Percentiles rank a stretch among this genome's conserved stretches.
Conservation (phyloP, 768 basidiomycete species). For the Paxillus rubicundulus region DNA sequence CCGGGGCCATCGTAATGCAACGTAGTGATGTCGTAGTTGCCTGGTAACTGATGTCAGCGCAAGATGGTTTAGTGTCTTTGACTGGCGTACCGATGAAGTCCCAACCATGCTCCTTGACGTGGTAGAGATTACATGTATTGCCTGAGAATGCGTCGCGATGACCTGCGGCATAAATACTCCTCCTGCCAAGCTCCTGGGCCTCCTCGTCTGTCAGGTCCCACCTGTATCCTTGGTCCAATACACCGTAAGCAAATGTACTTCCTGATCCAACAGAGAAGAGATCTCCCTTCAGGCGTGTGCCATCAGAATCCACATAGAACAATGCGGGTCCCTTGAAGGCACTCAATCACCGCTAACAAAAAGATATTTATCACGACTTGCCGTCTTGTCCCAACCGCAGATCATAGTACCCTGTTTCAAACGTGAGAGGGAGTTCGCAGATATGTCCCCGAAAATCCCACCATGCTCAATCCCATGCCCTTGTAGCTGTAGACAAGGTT, state of each 20-base stretch:
- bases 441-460: conserved; percentile 36
- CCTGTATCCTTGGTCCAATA: conserved; percentile 90
- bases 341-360: conserved; percentile 9
- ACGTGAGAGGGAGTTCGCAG: conserved; percentile 2
- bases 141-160: conserved; percentile 97
- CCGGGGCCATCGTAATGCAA: conserved; percentile 90
- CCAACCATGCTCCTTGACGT: conserved; percentile 95
- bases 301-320: conserved; percentile 98
- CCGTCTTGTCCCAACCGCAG: conserved; percentile 99
- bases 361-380: conserved; percentile 34
- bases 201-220: conserved; percentile 94
- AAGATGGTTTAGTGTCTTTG: conserved; percentile 3
- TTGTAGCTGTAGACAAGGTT: conserved; percentile 98
- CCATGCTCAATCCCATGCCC: conserved; percentile 99
- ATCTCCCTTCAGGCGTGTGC: conserved; percentile 91
- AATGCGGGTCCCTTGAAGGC: conserved; percentile 75
- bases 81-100: conserved; percentile 78
- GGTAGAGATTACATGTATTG: conserved; percentile 94
- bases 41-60: conserved; percentile 39
- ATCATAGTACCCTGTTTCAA: conserved; percentile 91
- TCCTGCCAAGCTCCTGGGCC: conserved; percentile 88
- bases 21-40: conserved; percentile 88
- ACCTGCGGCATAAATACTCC: conserved; percentile 95
- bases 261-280: conserved; percentile 99
- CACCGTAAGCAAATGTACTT: conserved; percentile 98